Conservation (phyloP, 2,329 filamentous ascomycete species). For the Phyllosticta citrichinensis region DNA sequence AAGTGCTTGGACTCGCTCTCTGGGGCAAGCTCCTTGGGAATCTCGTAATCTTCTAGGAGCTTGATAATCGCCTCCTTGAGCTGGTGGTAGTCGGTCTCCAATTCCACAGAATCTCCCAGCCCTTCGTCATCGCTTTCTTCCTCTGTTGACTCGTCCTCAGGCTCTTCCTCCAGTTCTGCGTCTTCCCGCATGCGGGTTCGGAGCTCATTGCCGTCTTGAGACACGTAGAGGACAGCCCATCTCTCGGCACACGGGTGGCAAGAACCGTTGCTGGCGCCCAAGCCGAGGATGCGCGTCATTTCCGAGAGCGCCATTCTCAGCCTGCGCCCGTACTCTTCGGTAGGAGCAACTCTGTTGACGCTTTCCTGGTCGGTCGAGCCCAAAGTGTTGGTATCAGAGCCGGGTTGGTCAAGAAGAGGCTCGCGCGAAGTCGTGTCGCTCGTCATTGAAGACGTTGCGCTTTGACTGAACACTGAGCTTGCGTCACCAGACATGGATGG, state of each 20-base stretch:
- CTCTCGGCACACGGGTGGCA: slow-evolving; percentile 73
- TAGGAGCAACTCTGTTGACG: slow-evolving; percentile 36
- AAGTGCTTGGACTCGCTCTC: slow-evolving; percentile 53
- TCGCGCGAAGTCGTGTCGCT: slow-evolving; percentile 63
- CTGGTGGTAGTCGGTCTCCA: slow-evolving; percentile 72
- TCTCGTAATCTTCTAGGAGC: slow-evolving; percentile 73
- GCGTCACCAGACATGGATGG: slow-evolving; percentile 49
- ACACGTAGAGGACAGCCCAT: slow-evolving; percentile 75
- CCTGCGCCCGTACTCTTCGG: slow-evolving; percentile 35
- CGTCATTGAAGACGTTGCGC: slow-evolving; percentile 55
- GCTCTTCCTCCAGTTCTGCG: slow-evolving; percentile 50
- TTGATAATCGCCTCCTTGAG: slow-evolving; percentile 71
- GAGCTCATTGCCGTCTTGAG: slow-evolving; percentile 58
- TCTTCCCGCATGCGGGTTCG: slow-evolving; percentile 66
- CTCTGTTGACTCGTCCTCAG: slow-evolving; percentile 48
- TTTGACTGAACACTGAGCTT: slow-evolving; percentile 61
- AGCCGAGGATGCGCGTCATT: slow-evolving; percentile 56
- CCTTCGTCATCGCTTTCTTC: slow-evolving; percentile 40
- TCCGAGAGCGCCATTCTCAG: slow-evolving; percentile 60
- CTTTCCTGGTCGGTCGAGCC: slow-evolving; percentile 29
- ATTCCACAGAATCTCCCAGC: slow-evolving; percentile 40
- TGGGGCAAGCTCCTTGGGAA: slow-evolving; percentile 55
- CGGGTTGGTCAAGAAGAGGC: slow-evolving; percentile 43
- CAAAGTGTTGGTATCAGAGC: slow-evolving; percentile 11
- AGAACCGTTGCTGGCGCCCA: slow-evolving; percentile 54